Evolutionary conservation across 768 basidiomycete species (phyloP).

Genomic region (Neoboletus subvelutipes): DNA sequence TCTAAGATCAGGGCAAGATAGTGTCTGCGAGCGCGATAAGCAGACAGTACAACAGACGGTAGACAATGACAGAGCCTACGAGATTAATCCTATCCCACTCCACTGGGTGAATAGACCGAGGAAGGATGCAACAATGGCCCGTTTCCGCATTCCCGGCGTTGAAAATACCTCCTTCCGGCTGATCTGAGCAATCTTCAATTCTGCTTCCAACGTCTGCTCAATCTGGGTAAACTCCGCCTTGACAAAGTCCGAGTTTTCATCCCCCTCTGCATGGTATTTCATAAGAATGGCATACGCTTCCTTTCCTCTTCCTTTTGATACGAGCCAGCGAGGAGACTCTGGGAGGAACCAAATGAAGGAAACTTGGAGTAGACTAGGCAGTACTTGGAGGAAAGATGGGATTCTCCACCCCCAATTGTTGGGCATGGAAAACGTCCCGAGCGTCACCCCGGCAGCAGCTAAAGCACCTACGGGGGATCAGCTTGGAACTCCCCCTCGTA

Average conservation of each 20-base stretch:
- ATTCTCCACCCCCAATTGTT: conserved; percentile 71
- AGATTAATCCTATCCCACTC: conserved; percentile 12
- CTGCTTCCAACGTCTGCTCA: conserved; percentile 47
- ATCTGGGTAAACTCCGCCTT: conserved; percentile 59
- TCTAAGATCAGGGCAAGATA: conserved; percentile 16
- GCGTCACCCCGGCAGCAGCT: conserved; percentile 50
- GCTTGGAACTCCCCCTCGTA: too few species aligned
- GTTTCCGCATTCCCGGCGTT: conserved; percentile 17
- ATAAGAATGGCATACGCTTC: conserved; percentile 49
- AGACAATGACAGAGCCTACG: neutral
- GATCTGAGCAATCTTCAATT: neutral
- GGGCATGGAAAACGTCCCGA: conserved; percentile 60
- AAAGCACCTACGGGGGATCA: conserved; percentile 15
- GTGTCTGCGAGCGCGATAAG: conserved; percentile 5
- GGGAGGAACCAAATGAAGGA: conserved; percentile 57
- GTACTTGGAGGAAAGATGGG: conserved; percentile 55
- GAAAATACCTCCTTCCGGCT: conserved; percentile 1
- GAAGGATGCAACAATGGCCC: conserved; percentile 10
- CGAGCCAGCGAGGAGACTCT: conserved; percentile 66
- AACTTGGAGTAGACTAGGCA: conserved; percentile 54
- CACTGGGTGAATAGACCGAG: conserved; percentile 17
- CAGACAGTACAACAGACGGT: too few species aligned
- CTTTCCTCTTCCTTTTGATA: conserved; percentile 51
- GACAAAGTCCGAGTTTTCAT: conserved; percentile 50
- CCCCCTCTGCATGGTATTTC: conserved; percentile 63